Evolutionary conservation across 73 alveolate genomes (phyloP).

Genomic region (Tetrahymena malaccensis): DNA sequence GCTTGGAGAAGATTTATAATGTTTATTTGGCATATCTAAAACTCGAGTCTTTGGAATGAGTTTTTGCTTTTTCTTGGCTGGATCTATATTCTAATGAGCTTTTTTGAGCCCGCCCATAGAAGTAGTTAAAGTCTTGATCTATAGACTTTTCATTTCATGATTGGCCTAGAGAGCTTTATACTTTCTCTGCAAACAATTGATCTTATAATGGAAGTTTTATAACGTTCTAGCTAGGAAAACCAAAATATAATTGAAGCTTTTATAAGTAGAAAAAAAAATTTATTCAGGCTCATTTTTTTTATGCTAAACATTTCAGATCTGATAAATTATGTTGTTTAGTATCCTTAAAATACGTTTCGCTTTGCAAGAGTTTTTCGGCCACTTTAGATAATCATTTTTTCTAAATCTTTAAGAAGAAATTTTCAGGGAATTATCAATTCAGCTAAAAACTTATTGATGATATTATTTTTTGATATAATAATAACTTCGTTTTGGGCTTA

Average conservation of each 20-base stretch:
- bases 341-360: background rate
- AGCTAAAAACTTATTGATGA: constrained; percentile 1
- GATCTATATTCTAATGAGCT: background rate
- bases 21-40: background rate
- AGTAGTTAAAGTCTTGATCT: background rate
- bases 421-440: constrained; percentile 19
- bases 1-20: background rate
- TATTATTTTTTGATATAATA: constrained; percentile 3
- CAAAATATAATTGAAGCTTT: background rate
- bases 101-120: background rate
- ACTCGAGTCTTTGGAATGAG: background rate
- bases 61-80: background rate
- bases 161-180: background rate
- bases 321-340: background rate
- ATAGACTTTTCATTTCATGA: background rate
- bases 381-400: constrained; percentile 4
- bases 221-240: background rate
- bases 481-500: constrained; percentile 12
- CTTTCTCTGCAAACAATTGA: background rate
- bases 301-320: background rate
- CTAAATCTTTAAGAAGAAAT: constrained; percentile 28
- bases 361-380: constrained; percentile 35
- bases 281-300: background rate
- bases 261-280: background rate
- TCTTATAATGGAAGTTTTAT: background rate